These are phyloP conservation scores for Aureobasidium sp. DNA, from an alignment of 2,329 filamentous ascomycete genomes.

Conservation along the genomic window DNA sequence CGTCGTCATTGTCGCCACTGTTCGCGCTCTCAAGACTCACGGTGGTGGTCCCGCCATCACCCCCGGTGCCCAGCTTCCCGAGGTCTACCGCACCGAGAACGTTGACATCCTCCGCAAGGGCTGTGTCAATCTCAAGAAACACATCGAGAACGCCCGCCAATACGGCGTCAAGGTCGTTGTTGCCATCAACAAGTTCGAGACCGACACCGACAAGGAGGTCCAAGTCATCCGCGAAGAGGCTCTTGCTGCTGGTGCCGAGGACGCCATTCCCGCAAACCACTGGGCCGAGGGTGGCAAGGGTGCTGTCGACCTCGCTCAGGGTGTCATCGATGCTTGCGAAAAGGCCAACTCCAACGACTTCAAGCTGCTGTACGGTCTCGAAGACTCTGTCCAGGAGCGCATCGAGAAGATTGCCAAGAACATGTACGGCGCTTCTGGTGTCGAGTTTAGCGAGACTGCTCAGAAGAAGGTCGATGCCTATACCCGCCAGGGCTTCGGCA, in stretches of 20 bases:
- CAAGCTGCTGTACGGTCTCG: constrained; percentile 75
- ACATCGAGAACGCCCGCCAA: constrained; percentile 80
- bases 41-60: constrained; percentile 91
- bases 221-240: constrained; percentile 84
- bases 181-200: constrained; percentile 93
- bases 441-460: constrained; percentile 89
- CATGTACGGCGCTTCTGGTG: constrained; percentile 87
- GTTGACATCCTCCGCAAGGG: constrained; percentile 82
- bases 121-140: constrained; percentile 91
- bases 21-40: constrained; percentile 93
- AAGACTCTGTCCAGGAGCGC: constrained; percentile 75
- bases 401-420: constrained; percentile 84
- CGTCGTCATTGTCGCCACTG: constrained; percentile 90
- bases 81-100: constrained; percentile 90
- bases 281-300: constrained; percentile 93
- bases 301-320: constrained; percentile 80
- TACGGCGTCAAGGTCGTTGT: constrained; percentile 94
- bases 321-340: constrained; percentile 73
- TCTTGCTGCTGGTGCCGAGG: constrained; percentile 83
- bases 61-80: constrained; percentile 74
- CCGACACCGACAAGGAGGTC: constrained; percentile 88
- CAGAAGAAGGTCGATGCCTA: constrained; percentile 97
- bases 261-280: constrained; percentile 90
- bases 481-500: constrained; percentile 81
- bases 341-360: constrained; percentile 72